A percentile compares a stretch with the other conserved stretches of the same genome.
Conservation (phyloP, 2,329 filamentous ascomycete species). For the Xylaria sp. region DNA sequence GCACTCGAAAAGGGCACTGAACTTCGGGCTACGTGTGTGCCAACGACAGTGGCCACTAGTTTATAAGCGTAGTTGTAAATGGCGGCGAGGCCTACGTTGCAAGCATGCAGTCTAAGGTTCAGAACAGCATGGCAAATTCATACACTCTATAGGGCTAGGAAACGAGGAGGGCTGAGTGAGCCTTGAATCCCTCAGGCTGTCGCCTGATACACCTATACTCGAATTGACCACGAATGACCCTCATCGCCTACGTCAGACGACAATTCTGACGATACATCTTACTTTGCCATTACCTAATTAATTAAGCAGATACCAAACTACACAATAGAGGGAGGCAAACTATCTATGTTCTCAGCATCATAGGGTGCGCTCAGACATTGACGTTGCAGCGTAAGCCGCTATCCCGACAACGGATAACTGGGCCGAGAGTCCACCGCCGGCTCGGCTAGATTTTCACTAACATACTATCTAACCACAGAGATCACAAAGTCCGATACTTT, state of each 20-base stretch:
- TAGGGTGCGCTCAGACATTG: constrained; percentile 31
- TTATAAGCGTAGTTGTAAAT: neutral
- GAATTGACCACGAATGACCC: neutral
- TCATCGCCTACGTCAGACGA: constrained; percentile 2
- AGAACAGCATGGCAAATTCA: neutral
- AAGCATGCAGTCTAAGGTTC: neutral
- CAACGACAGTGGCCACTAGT: neutral
- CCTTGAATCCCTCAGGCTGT: constrained; percentile 9
- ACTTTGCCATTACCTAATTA: constrained; percentile 17
- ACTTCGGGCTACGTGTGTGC: neutral
- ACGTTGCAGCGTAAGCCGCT: constrained; percentile 34
- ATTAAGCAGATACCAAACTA: neutral
- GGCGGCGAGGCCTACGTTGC: neutral
- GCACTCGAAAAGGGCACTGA: neutral
- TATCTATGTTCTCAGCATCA: constrained; percentile 18
- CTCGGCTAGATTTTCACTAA: constrained; percentile 27
- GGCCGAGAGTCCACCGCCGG: constrained; percentile 33
- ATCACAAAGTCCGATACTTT: constrained; percentile 1
- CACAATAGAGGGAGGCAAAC: neutral
- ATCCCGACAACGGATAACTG: constrained; percentile 36
- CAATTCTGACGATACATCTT: neutral
- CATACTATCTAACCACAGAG: neutral
- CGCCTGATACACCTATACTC: constrained; percentile 11
- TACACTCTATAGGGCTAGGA: constrained; percentile 8
- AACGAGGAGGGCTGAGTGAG: constrained; percentile 22